A percentile compares a stretch with the other conserved stretches of the same genome.
Conservation (phyloP, 257 asterid species). For the Striga asiatica region DNA sequence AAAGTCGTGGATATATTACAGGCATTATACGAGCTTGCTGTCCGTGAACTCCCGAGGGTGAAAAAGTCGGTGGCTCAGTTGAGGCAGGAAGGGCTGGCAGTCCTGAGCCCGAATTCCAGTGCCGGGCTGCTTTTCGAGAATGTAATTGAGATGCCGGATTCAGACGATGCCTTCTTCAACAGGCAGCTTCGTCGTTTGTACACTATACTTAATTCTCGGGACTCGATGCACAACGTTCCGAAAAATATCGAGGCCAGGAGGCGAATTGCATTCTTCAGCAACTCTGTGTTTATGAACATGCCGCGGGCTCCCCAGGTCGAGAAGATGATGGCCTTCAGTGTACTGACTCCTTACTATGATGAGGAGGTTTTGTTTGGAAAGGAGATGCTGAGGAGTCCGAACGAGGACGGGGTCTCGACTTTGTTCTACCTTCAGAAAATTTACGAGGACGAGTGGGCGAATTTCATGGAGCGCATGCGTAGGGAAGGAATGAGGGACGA, state of each 20-base stretch:
- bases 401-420: slow-evolving; percentile 81
- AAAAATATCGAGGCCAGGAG: slow-evolving; percentile 66
- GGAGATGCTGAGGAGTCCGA: slow-evolving; percentile 67
- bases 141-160: slow-evolving; percentile 53
- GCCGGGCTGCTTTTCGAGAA: slow-evolving; percentile 51
- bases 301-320: slow-evolving; percentile 86
- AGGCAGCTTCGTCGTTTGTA: slow-evolving; percentile 67
- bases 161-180: slow-evolving; percentile 49
- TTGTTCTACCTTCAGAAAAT: slow-evolving; percentile 80
- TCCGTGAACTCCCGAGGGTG: slow-evolving; percentile 55
- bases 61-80: slow-evolving; percentile 47
- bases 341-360: slow-evolving; percentile 89
- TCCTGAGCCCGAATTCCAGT: slow-evolving; percentile 20
- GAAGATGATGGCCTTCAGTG: slow-evolving; percentile 94
- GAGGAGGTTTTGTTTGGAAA: slow-evolving; percentile 84
- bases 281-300: slow-evolving; percentile 91
- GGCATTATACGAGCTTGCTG: slow-evolving; percentile 70
- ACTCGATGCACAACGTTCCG: slow-evolving; percentile 74
- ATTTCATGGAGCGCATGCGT: slow-evolving; percentile 79
- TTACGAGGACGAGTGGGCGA: slow-evolving; percentile 79
- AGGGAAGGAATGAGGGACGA: slow-evolving; percentile 69
- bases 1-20: slow-evolving; percentile 60
- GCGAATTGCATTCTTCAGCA: slow-evolving; percentile 79
- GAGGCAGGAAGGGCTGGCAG: slow-evolving; percentile 66
- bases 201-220: slow-evolving; percentile 68